phyloP scores from a whole-genome alignment of 306 rosid genomes.

The Prunus kanzakura region DNA sequence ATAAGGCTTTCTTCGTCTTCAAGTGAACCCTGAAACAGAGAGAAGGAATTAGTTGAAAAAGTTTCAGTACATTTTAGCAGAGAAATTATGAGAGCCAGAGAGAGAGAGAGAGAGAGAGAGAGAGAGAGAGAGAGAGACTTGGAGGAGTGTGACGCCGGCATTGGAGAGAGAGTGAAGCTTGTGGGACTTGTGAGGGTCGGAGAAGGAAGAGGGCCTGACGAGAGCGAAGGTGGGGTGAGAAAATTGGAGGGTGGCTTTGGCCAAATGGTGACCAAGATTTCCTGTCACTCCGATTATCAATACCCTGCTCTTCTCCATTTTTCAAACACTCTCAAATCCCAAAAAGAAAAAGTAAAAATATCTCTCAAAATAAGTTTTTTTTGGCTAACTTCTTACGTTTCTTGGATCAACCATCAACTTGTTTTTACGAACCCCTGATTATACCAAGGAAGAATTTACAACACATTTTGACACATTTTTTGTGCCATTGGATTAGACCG shows the following conservation, averaged over 20 bases:
- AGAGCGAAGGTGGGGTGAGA: slow-evolving; percentile 78
- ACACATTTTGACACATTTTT: too few relatives aligned
- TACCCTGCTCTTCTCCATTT: slow-evolving; percentile 43
- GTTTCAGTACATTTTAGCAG: too few relatives aligned
- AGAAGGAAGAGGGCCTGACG: slow-evolving; percentile 54
- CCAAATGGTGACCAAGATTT: slow-evolving; percentile 51
- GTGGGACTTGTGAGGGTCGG: slow-evolving; percentile 44
- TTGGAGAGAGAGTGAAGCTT: slow-evolving; percentile 52
- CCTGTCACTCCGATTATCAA: slow-evolving; percentile 72
- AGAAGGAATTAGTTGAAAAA: too few relatives aligned
- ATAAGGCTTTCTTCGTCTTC: slow-evolving; percentile 63
- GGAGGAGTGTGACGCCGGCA: slow-evolving; percentile 60
- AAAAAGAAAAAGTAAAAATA: background rate
- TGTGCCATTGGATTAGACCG: too few relatives aligned
- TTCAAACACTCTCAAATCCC: background rate
- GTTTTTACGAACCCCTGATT: too few relatives aligned
- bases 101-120: slow-evolving; percentile 37
- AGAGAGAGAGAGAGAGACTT: slow-evolving; percentile 22
- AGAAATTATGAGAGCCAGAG: background rate
- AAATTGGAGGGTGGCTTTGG: slow-evolving; percentile 48
- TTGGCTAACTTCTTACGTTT: too few relatives aligned
- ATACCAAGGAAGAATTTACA: too few relatives aligned
- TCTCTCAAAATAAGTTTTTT: too few relatives aligned
- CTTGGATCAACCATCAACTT: too few relatives aligned
- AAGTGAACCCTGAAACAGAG: slow-evolving; percentile 51